Evolutionary conservation across 129 eudicot species (phyloP).

Genomic region (Mikania micrantha): DNA sequence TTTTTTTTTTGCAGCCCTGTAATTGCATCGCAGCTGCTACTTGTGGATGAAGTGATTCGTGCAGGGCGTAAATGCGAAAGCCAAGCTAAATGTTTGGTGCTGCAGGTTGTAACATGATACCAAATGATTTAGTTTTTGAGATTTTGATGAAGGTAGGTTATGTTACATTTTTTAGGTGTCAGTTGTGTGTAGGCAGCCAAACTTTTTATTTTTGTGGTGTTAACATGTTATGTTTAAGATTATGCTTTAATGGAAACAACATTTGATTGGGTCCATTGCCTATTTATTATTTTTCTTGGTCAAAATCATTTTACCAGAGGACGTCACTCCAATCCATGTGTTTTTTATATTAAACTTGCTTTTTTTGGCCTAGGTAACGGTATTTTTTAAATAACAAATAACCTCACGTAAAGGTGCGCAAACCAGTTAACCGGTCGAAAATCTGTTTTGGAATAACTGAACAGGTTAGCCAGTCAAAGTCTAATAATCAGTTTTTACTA

Average conservation of each 20-base stretch:
- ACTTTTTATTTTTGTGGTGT: conserved; percentile 19
- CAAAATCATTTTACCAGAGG: no score
- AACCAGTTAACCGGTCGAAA: no score
- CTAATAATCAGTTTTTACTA: no score
- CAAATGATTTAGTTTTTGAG: conserved; percentile 19
- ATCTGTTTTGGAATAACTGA: no score
- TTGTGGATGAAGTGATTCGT: conserved; percentile 97
- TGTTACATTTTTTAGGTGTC: conserved; percentile 9
- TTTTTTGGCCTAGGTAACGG: no score
- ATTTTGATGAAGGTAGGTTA: conserved; percentile 12
- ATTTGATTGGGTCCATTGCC: not conserved
- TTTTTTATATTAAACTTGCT: no score
- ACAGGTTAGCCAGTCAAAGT: no score
- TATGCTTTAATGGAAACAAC: conserved; percentile 16
- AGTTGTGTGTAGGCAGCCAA: conserved; percentile 9
- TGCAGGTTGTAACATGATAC: conserved; percentile 5
- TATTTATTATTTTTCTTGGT: no score
- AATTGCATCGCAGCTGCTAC: conserved; percentile 84
- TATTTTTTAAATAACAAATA: no score
- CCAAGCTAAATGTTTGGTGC: conserved; percentile 38
- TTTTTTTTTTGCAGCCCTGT: conserved; percentile 67
- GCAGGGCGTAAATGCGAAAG: conserved; percentile 98
- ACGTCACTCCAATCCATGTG: no score
- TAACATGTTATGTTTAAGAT: conserved; percentile 7
- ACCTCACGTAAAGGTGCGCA: no score